Conservation (phyloP, 2,329 filamentous ascomycete species). For the Seiridium unicorne region DNA sequence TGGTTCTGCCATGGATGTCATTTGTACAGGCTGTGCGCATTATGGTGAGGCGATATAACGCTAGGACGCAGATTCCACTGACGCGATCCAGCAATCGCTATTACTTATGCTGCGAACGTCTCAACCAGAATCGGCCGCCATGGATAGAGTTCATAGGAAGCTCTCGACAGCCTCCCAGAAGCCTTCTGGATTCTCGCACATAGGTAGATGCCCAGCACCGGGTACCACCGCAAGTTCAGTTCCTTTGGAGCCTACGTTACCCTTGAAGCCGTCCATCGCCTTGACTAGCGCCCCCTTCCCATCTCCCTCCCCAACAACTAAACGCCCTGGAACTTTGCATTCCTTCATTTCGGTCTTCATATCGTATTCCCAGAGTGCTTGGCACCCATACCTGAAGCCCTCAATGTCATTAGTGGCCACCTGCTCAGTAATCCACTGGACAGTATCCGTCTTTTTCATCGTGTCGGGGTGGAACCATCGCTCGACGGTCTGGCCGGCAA, state of each 20-base stretch:
- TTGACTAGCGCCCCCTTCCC: constrained; percentile 69
- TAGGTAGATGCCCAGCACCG: constrained; percentile 76
- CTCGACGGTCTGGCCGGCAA: constrained; percentile 69
- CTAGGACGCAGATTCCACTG: no score
- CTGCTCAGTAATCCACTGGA: constrained; percentile 63
- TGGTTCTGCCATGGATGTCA: no score
- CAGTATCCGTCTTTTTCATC: constrained; percentile 43
- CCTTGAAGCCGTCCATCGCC: constrained; percentile 75
- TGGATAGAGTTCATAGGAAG: constrained; percentile 46
- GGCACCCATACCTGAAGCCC: constrained; percentile 67
- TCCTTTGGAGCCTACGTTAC: constrained; percentile 50
- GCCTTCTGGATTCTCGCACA: constrained; percentile 71
- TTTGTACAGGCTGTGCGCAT: no score
- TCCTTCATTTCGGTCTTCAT: constrained; percentile 53
- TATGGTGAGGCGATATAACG: no score
- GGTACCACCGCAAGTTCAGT: constrained; percentile 65
- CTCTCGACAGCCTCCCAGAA: constrained; percentile 63
- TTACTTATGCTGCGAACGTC: no score
- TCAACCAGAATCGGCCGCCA: no score
- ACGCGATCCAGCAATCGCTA: no score
- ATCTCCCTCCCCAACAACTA: constrained; percentile 73
- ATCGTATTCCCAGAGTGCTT: constrained; percentile 72
- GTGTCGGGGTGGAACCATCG: constrained; percentile 73
- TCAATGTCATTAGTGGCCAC: constrained; percentile 67
- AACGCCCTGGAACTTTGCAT: constrained; percentile 58